A percentile compares a stretch with the other conserved stretches of the same genome.
Conservation (phyloP, 2,329 filamentous ascomycete species). For the Aspergillus tanneri region DNA sequence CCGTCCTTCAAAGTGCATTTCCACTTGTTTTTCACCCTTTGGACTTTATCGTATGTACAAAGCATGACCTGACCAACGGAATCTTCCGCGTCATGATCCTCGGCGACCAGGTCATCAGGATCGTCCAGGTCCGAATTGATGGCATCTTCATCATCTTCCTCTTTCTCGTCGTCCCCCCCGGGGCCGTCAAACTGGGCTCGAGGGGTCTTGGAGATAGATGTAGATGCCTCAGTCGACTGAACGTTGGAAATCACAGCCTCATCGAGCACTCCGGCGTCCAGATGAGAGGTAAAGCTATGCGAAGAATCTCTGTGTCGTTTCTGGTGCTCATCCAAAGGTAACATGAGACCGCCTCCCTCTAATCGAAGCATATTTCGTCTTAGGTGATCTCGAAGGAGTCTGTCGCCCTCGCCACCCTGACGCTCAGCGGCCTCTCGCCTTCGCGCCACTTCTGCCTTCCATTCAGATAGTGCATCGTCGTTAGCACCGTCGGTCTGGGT, state of each 20-base stretch:
- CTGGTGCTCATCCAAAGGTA: constrained; percentile 43
- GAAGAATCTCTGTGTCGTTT: constrained; percentile 38
- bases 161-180: constrained; percentile 54
- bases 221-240: not conserved
- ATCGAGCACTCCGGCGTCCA: not conserved
- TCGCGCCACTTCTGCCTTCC: constrained; percentile 48
- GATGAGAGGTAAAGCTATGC: constrained; percentile 31
- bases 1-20: constrained; percentile 99
- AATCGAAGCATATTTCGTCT: constrained; percentile 42
- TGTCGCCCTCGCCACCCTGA: constrained; percentile 38
- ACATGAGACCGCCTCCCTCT: constrained; percentile 49
- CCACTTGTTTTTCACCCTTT: constrained; percentile 99
- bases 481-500: constrained; percentile 74
- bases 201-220: constrained; percentile 18
- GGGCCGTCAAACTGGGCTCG: constrained; percentile 58
- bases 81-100: constrained; percentile 85
- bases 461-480: constrained; percentile 59
- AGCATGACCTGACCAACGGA: constrained; percentile 87
- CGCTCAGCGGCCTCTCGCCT: constrained; percentile 41
- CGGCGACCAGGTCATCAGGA: constrained; percentile 78
- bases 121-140: constrained; percentile 99
- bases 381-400: constrained; percentile 44
- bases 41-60: constrained; percentile 99
- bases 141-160: constrained; percentile 78
- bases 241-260: not conserved